Evolutionary conservation across 805 yeast genomes (phyloP).

Genomic region (Sugiyamaella chiloensis): DNA sequence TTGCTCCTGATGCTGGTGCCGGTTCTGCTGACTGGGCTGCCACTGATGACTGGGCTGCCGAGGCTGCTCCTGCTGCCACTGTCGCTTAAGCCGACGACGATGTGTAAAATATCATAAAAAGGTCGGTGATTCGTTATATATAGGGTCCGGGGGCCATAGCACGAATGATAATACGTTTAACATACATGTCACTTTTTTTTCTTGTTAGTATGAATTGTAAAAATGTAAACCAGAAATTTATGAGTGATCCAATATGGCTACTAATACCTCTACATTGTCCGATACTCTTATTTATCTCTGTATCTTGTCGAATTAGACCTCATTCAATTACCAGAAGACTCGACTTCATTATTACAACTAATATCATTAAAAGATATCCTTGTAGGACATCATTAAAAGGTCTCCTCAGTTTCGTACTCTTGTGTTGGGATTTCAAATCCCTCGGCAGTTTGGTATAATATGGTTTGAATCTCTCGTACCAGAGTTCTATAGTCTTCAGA

Average conservation of each 20-base stretch:
- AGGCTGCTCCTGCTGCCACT: conserved; percentile 31
- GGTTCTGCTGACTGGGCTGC: conserved; percentile 63
- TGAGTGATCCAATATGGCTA: too few relatives aligned
- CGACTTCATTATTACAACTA: neutral
- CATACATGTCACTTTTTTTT: neutral
- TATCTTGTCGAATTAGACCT: too few relatives aligned
- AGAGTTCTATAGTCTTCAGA: conserved; percentile 31
- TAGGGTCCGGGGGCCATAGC: conserved; percentile 6
- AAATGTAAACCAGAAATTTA: too few relatives aligned
- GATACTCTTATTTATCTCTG: too few relatives aligned
- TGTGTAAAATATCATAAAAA: conserved; percentile 6
- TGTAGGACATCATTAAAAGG: conserved; percentile 12
- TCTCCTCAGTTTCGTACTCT: conserved; percentile 22
- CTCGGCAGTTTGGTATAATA: conserved; percentile 76
- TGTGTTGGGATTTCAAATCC: conserved; percentile 65
- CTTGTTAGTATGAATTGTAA: neutral
- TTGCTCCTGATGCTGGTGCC: conserved; percentile 41
- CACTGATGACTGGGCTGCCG: conserved; percentile 44
- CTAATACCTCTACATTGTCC: too few relatives aligned
- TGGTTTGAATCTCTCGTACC: conserved; percentile 64
- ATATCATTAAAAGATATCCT: neutral
- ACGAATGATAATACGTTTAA: conserved; percentile 3
- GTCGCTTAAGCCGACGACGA: conserved; percentile 7
- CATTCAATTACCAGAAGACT: neutral
- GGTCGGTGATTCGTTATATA: conserved; percentile 6